Evolutionary conservation across 345 rosid genomes (phyloP).

Genomic region (Sonneratia caseolaris): DNA sequence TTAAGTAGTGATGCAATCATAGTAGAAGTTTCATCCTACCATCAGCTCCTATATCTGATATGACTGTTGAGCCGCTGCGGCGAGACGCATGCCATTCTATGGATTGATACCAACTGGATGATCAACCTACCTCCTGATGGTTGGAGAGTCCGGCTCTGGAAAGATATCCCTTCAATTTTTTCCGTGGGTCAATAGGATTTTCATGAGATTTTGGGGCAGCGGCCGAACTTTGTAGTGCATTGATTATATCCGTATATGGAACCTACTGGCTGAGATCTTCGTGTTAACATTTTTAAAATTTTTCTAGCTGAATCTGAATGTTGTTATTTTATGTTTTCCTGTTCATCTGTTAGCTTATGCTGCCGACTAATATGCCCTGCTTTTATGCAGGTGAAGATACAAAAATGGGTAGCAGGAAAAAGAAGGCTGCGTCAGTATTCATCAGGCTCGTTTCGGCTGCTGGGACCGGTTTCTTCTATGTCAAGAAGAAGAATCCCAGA

Average conservation of each 20-base stretch:
- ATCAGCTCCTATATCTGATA: no score
- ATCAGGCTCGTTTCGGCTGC: constrained; percentile 90
- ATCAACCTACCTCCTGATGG: background rate
- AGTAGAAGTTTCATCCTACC: no score
- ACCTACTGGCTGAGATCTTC: background rate
- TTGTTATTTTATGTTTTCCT: background rate
- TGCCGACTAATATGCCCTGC: background rate
- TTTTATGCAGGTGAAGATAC: background rate
- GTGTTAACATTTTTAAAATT: background rate
- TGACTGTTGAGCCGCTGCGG: background rate
- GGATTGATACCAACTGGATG: background rate
- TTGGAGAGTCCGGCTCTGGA: background rate
- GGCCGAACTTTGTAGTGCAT: background rate
- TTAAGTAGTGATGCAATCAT: background rate
- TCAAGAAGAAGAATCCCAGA: constrained; percentile 79
- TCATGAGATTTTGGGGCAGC: background rate
- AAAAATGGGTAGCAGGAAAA: constrained; percentile 83
- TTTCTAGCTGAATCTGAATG: background rate
- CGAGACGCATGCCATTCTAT: background rate
- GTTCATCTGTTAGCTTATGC: background rate
- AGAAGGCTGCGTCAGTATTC: constrained; percentile 73
- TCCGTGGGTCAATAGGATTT: background rate
- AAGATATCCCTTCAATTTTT: no score
- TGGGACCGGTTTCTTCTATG: constrained; percentile 95
- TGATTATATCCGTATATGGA: background rate